Evolutionary conservation across 2,329 filamentous ascomycete species (phyloP).

Genomic region (Cyanodermella asteris): DNA sequence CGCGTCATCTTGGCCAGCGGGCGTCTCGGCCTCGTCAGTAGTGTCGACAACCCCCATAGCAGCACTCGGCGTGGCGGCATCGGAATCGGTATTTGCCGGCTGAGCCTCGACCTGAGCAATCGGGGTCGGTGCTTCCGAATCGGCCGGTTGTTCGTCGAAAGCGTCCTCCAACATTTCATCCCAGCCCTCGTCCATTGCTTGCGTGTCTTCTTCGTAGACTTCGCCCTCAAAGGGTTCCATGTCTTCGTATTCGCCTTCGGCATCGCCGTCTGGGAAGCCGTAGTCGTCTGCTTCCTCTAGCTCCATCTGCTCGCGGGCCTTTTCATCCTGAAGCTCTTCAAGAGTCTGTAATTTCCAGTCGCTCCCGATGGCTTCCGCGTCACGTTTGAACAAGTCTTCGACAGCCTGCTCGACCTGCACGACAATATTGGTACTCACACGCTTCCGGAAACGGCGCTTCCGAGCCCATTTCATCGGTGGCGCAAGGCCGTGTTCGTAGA

Average conservation of each 20-base stretch:
- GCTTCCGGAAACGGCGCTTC: constrained; percentile 63
- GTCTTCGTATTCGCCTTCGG: constrained; percentile 13
- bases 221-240: constrained; percentile 1
- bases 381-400: constrained; percentile 47
- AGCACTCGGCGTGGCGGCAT: constrained; percentile 6
- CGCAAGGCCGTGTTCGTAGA: constrained; percentile 69
- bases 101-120: constrained; percentile 18
- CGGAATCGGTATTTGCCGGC: constrained; percentile 10
- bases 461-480: constrained; percentile 73
- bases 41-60: constrained; percentile 7
- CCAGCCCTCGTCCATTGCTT: constrained; percentile 4
- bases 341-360: constrained; percentile 44
- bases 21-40: constrained; percentile 10
- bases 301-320: constrained; percentile 21
- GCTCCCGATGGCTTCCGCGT: constrained; percentile 29
- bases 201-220: constrained; percentile 4
- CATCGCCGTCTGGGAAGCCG: constrained; percentile 22
- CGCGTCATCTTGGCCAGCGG: constrained; percentile 12
- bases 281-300: constrained; percentile 23
- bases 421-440: constrained; percentile 62
- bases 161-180: constrained; percentile 5
- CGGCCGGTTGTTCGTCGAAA: constrained; percentile 14
- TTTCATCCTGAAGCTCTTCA: constrained; percentile 13
- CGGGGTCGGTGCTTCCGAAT: constrained; percentile 21
- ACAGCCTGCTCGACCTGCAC: constrained; percentile 67